A percentile compares a stretch with the other conserved stretches of the same genome.
These are phyloP conservation scores for Blastomyces gilchristii DNA, from an alignment of 2,329 filamentous ascomycete genomes.

Conservation along the genomic window DNA sequence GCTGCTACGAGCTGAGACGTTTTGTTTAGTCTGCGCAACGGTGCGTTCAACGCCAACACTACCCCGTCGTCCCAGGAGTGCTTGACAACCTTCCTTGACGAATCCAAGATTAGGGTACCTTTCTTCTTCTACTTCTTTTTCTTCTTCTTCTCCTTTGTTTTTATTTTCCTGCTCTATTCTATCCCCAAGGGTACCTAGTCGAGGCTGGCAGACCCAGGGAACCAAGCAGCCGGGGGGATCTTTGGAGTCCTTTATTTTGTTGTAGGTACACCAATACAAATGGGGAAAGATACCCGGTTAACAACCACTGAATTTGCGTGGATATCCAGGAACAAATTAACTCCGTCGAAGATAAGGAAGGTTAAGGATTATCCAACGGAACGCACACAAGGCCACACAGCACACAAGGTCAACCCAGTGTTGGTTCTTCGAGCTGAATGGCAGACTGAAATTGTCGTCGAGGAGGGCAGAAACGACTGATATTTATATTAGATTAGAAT, in stretches of 20 bases:
- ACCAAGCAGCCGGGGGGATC: not conserved
- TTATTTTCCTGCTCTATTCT: not conserved
- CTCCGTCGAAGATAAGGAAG: not conserved
- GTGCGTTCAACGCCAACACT: not conserved
- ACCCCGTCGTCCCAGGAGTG: not conserved
- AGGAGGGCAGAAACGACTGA: not conserved
- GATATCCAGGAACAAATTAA: not conserved
- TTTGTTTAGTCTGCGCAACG: not conserved
- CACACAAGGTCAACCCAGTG: too few species aligned
- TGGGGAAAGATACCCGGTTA: not conserved
- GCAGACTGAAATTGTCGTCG: not conserved
- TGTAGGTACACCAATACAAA: not conserved
- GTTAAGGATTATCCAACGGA: not conserved
- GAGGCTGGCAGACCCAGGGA: not conserved
- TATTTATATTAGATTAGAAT: not conserved
- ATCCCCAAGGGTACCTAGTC: not conserved
- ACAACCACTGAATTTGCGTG: not conserved
- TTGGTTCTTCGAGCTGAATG: not conserved
- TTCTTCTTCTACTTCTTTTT: not conserved
- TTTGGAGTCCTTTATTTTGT: not conserved
- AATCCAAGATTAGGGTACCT: not conserved
- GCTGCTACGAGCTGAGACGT: not conserved
- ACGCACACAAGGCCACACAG: not conserved
- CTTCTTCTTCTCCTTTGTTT: not conserved
- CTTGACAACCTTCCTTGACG: not conserved